Percentiles rank a stretch among this genome's conserved stretches.
Conservation (phyloP, 164 flowering plant species). For the Chloranthus sessilifolius region DNA sequence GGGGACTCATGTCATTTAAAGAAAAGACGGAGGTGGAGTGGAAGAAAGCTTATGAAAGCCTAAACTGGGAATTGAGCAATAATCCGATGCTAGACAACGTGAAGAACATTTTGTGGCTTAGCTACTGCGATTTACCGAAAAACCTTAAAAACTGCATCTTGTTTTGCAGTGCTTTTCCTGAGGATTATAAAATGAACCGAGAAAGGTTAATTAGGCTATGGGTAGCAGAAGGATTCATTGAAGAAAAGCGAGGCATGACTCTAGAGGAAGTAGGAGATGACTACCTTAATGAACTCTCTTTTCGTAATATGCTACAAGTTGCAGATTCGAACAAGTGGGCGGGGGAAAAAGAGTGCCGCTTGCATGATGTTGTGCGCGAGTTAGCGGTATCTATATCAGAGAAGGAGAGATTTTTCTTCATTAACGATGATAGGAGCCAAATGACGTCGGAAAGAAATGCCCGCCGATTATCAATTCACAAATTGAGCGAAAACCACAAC, state of each 20-base stretch:
- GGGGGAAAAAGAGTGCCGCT: conserved; percentile 16
- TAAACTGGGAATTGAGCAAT: background rate
- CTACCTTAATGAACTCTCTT: background rate
- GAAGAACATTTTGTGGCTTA: background rate
- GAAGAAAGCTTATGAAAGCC: background rate
- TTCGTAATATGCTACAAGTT: background rate
- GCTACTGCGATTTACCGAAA: background rate
- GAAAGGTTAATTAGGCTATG: background rate
- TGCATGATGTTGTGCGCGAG: conserved; percentile 48
- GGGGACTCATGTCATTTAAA: background rate
- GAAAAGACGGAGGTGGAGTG: background rate
- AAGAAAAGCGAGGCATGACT: background rate
- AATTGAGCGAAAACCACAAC: too few relatives aligned
- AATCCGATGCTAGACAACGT: background rate
- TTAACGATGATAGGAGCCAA: conserved; percentile 3
- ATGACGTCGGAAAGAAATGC: conserved; percentile 4
- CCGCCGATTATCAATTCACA: conserved; percentile 20
- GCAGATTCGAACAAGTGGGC: too few relatives aligned
- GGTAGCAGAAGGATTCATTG: background rate
- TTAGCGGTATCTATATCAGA: conserved; percentile 24
- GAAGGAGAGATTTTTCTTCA: conserved; percentile 19
- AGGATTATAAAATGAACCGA: background rate
- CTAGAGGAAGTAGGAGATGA: conserved; percentile 1
- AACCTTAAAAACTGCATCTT: background rate
- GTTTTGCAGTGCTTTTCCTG: background rate